Evolutionary conservation across 2,329 filamentous ascomycete species (phyloP), one percentile per base, ranked within the genome.

Genomic region (Anthostomella pinea): DNA sequence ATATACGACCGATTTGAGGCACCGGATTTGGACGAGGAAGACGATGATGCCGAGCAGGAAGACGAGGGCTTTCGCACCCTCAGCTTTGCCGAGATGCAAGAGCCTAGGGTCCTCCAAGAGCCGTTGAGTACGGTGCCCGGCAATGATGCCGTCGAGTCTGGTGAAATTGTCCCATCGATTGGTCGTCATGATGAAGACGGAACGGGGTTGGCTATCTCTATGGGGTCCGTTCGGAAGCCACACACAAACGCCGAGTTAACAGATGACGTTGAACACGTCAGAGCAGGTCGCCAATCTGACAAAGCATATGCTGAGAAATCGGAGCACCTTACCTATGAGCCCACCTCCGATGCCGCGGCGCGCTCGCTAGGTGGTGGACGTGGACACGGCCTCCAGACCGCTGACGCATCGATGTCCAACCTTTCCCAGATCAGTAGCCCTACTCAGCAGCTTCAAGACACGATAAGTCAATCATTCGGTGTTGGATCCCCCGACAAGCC

Each of bases 1-100:
- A 63, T 87, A 8, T 95, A 91, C 51, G 80, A 75, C 44, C 85
- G 81, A 39, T 93, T 94, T 47, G 87, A 94, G 52, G 80, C 81
- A 49, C 83, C 83, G 0, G 76, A 77, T 8, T 66, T 77, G 6
- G 73, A 80, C 6, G 77, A 79, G 8, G 79, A 81, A 0, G 75
- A 77, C 9, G 75, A 76, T 2, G 70, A 72, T 10, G 68, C 68
- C 8, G 63, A 61, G 10, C 32, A 21, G 6, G 65, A 69, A 33
- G 75, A 83, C 38, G 72, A 82, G 42, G 84, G 84, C 1, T 67
- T 74, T 31, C 72, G 81, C n/a, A 69, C 69, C 6, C 40, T 89
- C 19, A 51, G 60, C 0, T 83, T 85, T 61, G 57, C 58, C 3
- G 81, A 87, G 15, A 68, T 93, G 55, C 72, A 79, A 23, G 81